Percentiles rank a stretch among this genome's conserved stretches.
phyloP scores from a whole-genome alignment of 2,329 filamentous ascomycete species.

The Penicillium sp. region DNA sequence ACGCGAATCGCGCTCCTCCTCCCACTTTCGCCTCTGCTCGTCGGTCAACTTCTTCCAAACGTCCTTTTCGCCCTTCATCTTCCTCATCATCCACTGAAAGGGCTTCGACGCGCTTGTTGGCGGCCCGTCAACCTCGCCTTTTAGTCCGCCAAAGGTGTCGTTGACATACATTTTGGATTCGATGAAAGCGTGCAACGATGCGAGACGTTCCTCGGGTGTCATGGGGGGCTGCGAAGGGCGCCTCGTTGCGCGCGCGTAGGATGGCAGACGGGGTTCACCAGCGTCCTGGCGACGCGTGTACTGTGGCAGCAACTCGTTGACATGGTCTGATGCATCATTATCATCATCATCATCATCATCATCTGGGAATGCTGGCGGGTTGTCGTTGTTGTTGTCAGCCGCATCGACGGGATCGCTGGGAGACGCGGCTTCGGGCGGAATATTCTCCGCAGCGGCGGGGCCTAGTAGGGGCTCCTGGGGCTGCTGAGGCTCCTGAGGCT shows the following conservation, averaged over 20 bases:
- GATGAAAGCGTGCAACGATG: constrained; percentile 2
- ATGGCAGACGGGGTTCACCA: background rate
- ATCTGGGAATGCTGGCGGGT: background rate
- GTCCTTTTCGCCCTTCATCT: constrained; percentile 5
- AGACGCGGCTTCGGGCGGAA: background rate
- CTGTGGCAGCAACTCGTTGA: background rate
- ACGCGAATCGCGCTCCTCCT: background rate
- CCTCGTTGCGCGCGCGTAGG: background rate
- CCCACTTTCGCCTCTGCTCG: constrained; percentile 9
- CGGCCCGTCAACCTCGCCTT: background rate
- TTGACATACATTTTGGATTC: background rate
- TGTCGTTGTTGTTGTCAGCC: background rate
- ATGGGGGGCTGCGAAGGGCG: background rate
- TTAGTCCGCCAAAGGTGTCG: constrained; percentile 1
- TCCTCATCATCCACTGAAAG: constrained; percentile 4
- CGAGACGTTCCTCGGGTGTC: background rate
- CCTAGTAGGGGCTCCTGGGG: background rate
- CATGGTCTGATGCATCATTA: background rate
- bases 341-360: no score
- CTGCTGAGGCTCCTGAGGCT: no score
- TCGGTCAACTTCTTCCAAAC: constrained; percentile 6
- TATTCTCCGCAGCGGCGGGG: background rate
- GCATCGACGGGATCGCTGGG: no score
- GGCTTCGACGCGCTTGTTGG: constrained; percentile 5
- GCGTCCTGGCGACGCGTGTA: background rate